phyloP scores from a whole-genome alignment of 2,329 filamentous ascomycete genomes.

The Graphiopsis chlorocephala region DNA sequence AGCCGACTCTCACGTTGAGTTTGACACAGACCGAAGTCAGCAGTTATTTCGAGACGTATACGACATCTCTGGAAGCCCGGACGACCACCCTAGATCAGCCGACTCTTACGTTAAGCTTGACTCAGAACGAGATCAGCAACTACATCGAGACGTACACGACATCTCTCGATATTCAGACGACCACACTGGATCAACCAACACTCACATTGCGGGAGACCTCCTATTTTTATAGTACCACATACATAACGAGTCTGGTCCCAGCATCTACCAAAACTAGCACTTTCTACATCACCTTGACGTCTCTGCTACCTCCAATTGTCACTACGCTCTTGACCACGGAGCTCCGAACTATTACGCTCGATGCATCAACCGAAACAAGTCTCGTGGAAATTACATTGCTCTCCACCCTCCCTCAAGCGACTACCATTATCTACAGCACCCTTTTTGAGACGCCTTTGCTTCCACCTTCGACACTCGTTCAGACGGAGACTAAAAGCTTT shows the following conservation, averaged over 20 bases:
- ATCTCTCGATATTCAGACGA: neutral
- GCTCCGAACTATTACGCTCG: neutral
- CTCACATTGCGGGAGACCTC: neutral
- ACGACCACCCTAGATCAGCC: neutral
- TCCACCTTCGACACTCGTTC: neutral
- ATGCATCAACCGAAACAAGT: neutral
- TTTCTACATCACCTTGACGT: neutral
- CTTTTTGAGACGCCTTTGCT: neutral
- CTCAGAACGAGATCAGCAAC: neutral
- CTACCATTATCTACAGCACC: neutral
- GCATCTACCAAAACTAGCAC: neutral
- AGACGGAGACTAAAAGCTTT: neutral
- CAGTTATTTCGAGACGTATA: neutral
- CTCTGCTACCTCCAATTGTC: neutral
- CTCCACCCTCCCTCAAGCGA: neutral
- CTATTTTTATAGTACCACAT: neutral
- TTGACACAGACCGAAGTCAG: no score
- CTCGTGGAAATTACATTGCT: neutral
- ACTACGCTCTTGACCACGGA: neutral
- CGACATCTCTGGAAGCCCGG: neutral
- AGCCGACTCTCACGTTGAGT: neutral
- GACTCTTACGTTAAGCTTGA: neutral
- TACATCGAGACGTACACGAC: neutral
- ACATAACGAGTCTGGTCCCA: neutral
- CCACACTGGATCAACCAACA: neutral